phyloP scores from a whole-genome alignment of 202 grass and related monocot genomes.

The Zizania palustris region DNA sequence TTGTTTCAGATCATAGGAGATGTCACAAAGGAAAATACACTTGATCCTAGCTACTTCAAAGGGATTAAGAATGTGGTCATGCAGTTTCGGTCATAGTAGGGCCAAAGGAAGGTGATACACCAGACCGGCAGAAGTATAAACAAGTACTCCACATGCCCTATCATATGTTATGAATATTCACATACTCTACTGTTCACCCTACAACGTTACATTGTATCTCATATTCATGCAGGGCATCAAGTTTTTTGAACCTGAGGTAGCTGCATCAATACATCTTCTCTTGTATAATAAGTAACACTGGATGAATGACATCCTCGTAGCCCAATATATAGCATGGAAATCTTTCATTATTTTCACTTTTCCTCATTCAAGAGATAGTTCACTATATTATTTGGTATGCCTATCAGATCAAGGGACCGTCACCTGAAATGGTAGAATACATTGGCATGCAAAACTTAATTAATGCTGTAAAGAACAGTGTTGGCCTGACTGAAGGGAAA shows the following conservation, averaged over 20 bases:
- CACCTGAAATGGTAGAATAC: constrained; percentile 93
- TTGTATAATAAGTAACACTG: constrained; percentile 43
- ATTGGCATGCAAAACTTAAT: constrained; percentile 89
- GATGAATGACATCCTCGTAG: constrained; percentile 38
- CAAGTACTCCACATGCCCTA: constrained; percentile 61
- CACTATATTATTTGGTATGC: constrained; percentile 43
- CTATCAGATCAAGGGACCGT: constrained; percentile 91
- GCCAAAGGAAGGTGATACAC: constrained; percentile 98
- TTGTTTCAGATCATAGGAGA: constrained; percentile 77
- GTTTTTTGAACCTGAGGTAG: constrained; percentile 98
- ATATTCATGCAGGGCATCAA: constrained; percentile 85
- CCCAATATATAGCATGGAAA: constrained; percentile 13
- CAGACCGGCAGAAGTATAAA: constrained; percentile 87
- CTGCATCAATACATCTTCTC: constrained; percentile 33
- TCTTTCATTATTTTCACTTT: constrained; percentile 23
- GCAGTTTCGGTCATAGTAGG: constrained; percentile 93
- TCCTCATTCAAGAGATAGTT: constrained; percentile 13
- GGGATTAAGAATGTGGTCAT: constrained; percentile 81
- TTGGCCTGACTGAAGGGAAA: constrained; percentile 79
- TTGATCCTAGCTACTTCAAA: constrained; percentile 80
- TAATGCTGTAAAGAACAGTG: constrained; percentile 63
- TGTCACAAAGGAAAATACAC: constrained; percentile 76
- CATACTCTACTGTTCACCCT: constrained; percentile 4
- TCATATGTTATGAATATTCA: constrained; percentile 15
- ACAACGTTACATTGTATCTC: constrained; percentile 20